Evolutionary conservation across 2,329 filamentous ascomycete genomes (phyloP), one percentile per base, ranked within the genome.

Genomic region (Beauveria pseudobassiana): DNA sequence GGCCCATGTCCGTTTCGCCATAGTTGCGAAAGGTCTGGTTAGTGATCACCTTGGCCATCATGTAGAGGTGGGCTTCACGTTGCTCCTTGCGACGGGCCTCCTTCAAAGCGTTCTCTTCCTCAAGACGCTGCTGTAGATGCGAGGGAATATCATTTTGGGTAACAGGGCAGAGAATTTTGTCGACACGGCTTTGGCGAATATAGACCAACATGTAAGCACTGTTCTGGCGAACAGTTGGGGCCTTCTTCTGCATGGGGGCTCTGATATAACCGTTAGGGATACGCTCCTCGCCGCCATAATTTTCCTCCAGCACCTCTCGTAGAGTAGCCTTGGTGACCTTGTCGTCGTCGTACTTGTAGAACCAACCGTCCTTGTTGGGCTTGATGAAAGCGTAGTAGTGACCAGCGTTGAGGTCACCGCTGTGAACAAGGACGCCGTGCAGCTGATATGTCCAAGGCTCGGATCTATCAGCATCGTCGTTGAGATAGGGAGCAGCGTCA

Each of bases 121-220:
- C 86, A 52, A 98, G 83, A 64, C 87, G 86, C 67, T 82, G 81
- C 70, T 91, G 87, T 88, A 30, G 67, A 68, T 64, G 69, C 67
- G 56, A 64, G 2, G 95, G 96, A 18, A 92, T 90, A 69, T 96
- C 88, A 2, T 89, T 83, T 65, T 88, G 82, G n/a, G 84, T 82
- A 43, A 95, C 89, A 0, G 87, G 84, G 48, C 88, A 85, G 59
- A 99, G 81, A 53, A 98, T 87, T 66, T 90, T 82, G 70, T 96
- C 90, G n/a, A 96, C 76, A 62, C 88, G 85, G 57, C 88, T 89
- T 72, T 96, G 90, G 51, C 95, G 88, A 66, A 99, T 91, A 71
- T 99, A 99, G 2, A 99, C 96, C 80, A 99, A 77, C 95, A 99
- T 99, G 80, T 99, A 99, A 5, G 95, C 96, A 73, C 93, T 99